Base-by-base conservation (phyloP, 495 filamentous ascomycete genomes). In the Tuber aestivum region DNA sequence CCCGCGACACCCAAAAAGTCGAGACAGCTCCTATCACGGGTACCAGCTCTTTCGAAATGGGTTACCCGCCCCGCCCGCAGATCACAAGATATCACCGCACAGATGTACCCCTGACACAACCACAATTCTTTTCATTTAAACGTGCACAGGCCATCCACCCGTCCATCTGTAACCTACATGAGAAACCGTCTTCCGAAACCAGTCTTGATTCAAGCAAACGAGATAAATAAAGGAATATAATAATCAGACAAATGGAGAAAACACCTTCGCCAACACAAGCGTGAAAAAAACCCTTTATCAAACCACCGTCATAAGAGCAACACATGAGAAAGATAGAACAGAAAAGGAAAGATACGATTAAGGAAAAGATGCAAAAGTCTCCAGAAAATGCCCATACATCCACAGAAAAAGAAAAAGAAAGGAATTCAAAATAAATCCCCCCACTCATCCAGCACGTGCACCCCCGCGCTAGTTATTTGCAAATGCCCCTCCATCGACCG, bases 401-500 rank as follows among this genome's bases (percentile, higher is more conserved):
- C 27, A 14, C 56, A 7, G 12, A 10, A 65, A 35, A 32, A n/a
- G n/a, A n/a, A n/a, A n/a, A n/a, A n/a, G n/a, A n/a, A n/a, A n/a
- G n/a, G n/a, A n/a, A 65, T 65, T 41, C 42, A 73, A 56, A 56
- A 35, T 32, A 50, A 70, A 76, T 32, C 41, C 40, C 44, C 16
- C 74, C 68, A 42, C 56, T 40, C 14, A 38, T 37, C 72, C 65
- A 18, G 68, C 38, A 41, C 27, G 3, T 48, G 41, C 41, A 20
- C 42, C 27, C 8, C 38, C 37, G 14, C 10, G 23, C 65, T 79
- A 79, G 78, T 79, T 79, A 72, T 79, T 79, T 65, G 79, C 78
- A 79, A 79, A 79, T 10, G 80, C 79, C 0, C 80, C 83, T 35
- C 79, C 82, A 42, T 82, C 85, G 21, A 84, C 85, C 71, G 82